phyloP scores from a whole-genome alignment of 2,329 filamentous ascomycete species.

The Stemphylium lycopersici region DNA sequence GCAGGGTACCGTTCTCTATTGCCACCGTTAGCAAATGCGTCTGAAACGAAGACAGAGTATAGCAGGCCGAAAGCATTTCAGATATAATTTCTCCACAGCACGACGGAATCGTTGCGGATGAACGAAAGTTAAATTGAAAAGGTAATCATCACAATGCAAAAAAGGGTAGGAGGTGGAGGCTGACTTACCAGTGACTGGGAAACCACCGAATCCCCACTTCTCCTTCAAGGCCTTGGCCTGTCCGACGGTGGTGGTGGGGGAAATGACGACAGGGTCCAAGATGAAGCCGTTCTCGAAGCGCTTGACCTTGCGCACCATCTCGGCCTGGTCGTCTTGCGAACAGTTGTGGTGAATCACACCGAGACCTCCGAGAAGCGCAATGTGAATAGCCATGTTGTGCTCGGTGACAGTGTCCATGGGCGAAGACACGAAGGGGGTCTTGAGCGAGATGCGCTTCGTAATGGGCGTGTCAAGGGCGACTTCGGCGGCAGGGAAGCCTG shows the following conservation, averaged over 20 bases:
- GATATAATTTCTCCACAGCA: slow-evolving; percentile 76
- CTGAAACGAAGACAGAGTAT: slow-evolving; percentile 2
- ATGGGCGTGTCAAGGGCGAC: slow-evolving; percentile 88
- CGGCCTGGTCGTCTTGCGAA: slow-evolving; percentile 93
- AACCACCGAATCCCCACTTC: slow-evolving; percentile 98
- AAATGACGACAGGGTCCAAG: slow-evolving; percentile 90
- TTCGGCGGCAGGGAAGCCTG: slow-evolving; percentile 86
- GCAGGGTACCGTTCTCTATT: slow-evolving; percentile 86
- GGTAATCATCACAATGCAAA: slow-evolving; percentile 74
- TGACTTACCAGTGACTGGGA: slow-evolving; percentile 92
- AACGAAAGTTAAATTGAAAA: slow-evolving; percentile 97
- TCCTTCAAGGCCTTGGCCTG: slow-evolving; percentile 93
- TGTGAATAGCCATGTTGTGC: slow-evolving; percentile 99
- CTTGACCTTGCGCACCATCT: slow-evolving; percentile 99
- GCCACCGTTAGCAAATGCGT: slow-evolving; percentile 29
- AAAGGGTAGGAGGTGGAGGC: slow-evolving; percentile 12
- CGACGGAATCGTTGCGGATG: slow-evolving; percentile 92
- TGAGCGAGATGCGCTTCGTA: slow-evolving; percentile 93
- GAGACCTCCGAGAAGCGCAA: slow-evolving; percentile 84
- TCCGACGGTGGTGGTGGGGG: slow-evolving; percentile 82
- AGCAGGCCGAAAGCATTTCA: slow-evolving; percentile 47
- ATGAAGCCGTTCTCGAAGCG: slow-evolving; percentile 99
- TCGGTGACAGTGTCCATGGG: slow-evolving; percentile 99
- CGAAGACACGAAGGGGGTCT: slow-evolving; percentile 95
- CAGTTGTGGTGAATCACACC: slow-evolving; percentile 99